Conservation (phyloP, 2,329 filamentous ascomycete species). For the Chrysosporium keratinophilum region DNA sequence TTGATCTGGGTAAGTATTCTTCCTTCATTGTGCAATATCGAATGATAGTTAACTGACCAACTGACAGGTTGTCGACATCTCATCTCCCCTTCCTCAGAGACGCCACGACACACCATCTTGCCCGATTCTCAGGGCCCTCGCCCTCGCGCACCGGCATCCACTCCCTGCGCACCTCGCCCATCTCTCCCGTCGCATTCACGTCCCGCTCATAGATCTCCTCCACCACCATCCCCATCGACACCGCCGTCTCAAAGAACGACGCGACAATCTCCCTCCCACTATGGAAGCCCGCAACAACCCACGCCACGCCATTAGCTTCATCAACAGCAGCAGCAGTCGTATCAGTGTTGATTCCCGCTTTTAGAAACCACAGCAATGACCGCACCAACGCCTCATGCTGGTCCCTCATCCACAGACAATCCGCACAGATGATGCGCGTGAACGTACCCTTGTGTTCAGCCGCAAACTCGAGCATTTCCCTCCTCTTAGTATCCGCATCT, state of each 20-base stretch:
- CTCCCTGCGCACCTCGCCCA: conserved; percentile 35
- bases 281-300: conserved; percentile 50
- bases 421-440: conserved; percentile 48
- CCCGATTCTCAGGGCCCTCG: conserved; percentile 41
- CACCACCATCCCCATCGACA: conserved; percentile 37
- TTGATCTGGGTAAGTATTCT: background rate
- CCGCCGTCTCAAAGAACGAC: conserved; percentile 44
- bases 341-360: conserved; percentile 16
- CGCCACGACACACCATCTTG: conserved; percentile 49
- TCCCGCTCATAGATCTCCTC: conserved; percentile 49
- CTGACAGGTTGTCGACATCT: background rate
- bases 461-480: conserved; percentile 28
- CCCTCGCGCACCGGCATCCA: conserved; percentile 40
- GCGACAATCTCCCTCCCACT: conserved; percentile 48
- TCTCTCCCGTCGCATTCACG: conserved; percentile 30
- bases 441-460: conserved; percentile 32
- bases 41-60: background rate
- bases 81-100: conserved; percentile 26
- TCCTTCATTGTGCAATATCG: conserved; percentile 2
- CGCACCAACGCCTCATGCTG: conserved; percentile 47
- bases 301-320: conserved; percentile 25
- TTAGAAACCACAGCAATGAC: conserved; percentile 49
- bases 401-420: conserved; percentile 51
- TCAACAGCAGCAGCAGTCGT: background rate
- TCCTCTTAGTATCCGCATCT: no score